phyloP scores from a whole-genome alignment of 164 flowering plant species.

The Macadamia integrifolia region DNA sequence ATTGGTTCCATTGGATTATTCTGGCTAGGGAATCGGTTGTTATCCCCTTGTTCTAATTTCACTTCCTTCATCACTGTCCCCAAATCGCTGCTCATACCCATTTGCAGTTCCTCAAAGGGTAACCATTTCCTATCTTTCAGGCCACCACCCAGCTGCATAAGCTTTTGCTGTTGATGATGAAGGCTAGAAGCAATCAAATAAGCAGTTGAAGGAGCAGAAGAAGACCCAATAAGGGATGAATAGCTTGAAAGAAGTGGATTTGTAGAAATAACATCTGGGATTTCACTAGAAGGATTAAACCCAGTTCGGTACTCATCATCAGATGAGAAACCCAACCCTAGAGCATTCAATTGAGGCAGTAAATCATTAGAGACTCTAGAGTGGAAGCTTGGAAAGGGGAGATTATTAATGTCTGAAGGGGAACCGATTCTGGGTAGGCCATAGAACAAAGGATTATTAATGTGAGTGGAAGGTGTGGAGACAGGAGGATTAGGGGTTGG shows the following conservation, averaged over 20 bases:
- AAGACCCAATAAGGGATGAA: slow-evolving; percentile 33
- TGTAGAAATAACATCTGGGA: slow-evolving; percentile 25
- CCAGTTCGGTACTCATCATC: slow-evolving; percentile 15
- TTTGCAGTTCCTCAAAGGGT: slow-evolving; percentile 36
- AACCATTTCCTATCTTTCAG: slow-evolving; percentile 17
- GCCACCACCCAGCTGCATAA: slow-evolving; percentile 11
- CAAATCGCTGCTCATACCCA: slow-evolving; percentile 9
- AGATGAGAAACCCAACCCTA: slow-evolving; percentile 58
- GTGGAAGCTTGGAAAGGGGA: slow-evolving; percentile 26
- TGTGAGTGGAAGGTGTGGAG: slow-evolving; percentile 9
- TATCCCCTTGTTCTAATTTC: slow-evolving; percentile 39
- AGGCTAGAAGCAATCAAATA: slow-evolving; percentile 34
- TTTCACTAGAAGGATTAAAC: slow-evolving; percentile 22
- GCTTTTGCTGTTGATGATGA: slow-evolving; percentile 31
- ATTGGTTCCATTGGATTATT: slow-evolving; percentile 36
- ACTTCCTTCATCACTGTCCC: slow-evolving; percentile 23
- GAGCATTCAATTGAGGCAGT: slow-evolving; percentile 31
- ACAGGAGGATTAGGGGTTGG: slow-evolving; percentile 9
- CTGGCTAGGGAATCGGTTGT: slow-evolving; percentile 16
- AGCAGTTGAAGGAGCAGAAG: slow-evolving; percentile 27
- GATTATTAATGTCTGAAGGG: slow-evolving; percentile 24
- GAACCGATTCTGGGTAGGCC: slow-evolving; percentile 24
- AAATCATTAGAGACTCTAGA: slow-evolving; percentile 27
- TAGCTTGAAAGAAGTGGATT: slow-evolving; percentile 35
- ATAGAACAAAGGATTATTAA: slow-evolving; percentile 30